Evolutionary conservation across 2,329 filamentous ascomycete genomes (phyloP), one percentile per base, ranked within the genome.

Genomic region (Fusarium hostae): DNA sequence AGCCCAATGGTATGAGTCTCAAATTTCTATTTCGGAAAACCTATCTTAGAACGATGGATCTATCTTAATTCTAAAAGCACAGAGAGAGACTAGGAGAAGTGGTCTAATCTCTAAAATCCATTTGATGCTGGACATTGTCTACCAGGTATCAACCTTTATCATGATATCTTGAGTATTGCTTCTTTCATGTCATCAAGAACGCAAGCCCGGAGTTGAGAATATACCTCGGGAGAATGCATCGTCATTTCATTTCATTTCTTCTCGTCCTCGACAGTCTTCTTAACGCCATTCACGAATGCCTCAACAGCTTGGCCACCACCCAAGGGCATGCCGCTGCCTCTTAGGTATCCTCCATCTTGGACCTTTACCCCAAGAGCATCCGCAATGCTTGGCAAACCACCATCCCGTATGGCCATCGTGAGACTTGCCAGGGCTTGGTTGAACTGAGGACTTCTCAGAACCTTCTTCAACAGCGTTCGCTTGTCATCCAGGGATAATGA

Each of bases 371-470:
- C 89, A 41, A 99, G 84, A 7, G 95, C 95, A 76, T 97, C 94
- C 10, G 94, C 92, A 71, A 99, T 92, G 75, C 91, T 97, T 8
- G 95, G 95, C 63, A 99, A 82, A 0, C 95, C 96, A 16, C 96
- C 96, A 75, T 98, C 95, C 63, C 94, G 87, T 60, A 99, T 85
- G 16, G 96, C 96, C 81, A 94, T 90, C 1, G 94, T 97, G 75
- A 99, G 83, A 78, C 92, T 96, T 1, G 90, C 89, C 41, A 98
- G 83, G 73, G 94, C 95, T 81, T 98, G 96, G 67, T 90, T 89
- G 78, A 99, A 94, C 78, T 99, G 96, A 22, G 96, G 95, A 72
- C 93, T 97, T 71, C 93, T 89, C 18, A 98, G 83, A 11, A 98
- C 94, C 78, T 91, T 92, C 79, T 90, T 91, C 45, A 99, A 82